phyloP scores from a whole-genome alignment of 2,329 filamentous ascomycete species.

The Leptodontidium sp. region DNA sequence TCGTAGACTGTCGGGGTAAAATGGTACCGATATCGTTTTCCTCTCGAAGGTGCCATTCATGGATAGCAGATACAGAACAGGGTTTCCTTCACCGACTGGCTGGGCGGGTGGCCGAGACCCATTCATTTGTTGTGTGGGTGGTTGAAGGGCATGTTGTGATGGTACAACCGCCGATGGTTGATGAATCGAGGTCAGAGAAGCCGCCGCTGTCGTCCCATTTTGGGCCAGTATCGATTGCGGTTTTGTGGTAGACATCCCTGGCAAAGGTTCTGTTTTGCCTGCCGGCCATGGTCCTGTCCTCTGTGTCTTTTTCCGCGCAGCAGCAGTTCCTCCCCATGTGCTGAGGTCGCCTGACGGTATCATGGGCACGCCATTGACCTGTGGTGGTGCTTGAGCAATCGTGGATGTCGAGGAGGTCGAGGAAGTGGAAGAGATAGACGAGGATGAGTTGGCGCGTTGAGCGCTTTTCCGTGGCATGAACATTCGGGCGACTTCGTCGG shows the following conservation, averaged over 20 bases:
- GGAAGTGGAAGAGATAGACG: conserved; percentile 76
- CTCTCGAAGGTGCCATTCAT: conserved; percentile 97
- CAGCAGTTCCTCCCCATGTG: conserved; percentile 50
- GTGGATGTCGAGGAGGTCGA: conserved; percentile 62
- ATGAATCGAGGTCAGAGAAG: conserved; percentile 68
- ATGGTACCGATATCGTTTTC: conserved; percentile 94
- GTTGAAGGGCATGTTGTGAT: conserved; percentile 74
- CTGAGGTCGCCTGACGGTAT: conserved; percentile 38
- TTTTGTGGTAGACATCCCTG: conserved; percentile 67
- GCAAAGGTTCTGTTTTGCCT: conserved; percentile 70
- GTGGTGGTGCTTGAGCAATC: conserved; percentile 66
- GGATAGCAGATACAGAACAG: conserved; percentile 85
- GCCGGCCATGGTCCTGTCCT: conserved; percentile 66
- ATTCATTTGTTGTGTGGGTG: conserved; percentile 64
- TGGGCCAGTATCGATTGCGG: conserved; percentile 68
- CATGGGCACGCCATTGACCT: conserved; percentile 64
- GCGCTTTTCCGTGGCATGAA: conserved; percentile 88
- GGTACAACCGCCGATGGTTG: conserved; percentile 66
- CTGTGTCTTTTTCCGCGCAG: conserved; percentile 57
- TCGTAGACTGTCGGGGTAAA: conserved; percentile 89
- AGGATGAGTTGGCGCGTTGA: conserved; percentile 89
- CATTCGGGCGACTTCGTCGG: conserved; percentile 87
- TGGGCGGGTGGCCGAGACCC: conserved; percentile 54
- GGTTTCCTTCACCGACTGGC: conserved; percentile 63
- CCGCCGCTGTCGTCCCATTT: conserved; percentile 65